Conservation (phyloP, 495 filamentous ascomycete genomes). For the Aspergillus saccharolyticus region DNA sequence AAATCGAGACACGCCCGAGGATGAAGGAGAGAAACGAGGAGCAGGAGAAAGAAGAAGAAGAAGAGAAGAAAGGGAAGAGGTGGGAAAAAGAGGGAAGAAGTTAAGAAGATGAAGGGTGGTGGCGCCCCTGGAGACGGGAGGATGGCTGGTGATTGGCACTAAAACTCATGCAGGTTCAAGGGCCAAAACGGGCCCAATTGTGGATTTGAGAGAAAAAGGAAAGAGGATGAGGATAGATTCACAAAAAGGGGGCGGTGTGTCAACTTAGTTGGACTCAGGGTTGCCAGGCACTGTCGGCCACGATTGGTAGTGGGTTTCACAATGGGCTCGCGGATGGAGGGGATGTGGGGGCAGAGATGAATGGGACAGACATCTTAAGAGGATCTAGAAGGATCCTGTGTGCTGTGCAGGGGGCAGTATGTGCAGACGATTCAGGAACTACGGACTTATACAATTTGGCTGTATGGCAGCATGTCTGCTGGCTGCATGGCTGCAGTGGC, state of each 20-base stretch:
- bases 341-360: not conserved
- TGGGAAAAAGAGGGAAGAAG: slow-evolving; percentile 8
- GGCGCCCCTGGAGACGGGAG: slow-evolving; percentile 7
- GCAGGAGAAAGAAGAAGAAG: slow-evolving; percentile 22
- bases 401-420: no score
- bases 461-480: no score
- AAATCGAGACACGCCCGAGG: slow-evolving; percentile 24
- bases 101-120: slow-evolving; percentile 9
- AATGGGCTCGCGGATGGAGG: not conserved
- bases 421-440: no score
- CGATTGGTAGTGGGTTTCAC: slow-evolving; percentile 13
- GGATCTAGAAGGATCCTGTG: not conserved
- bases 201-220: not conserved
- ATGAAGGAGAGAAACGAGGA: slow-evolving; percentile 38
- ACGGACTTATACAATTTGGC: no score
- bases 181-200: slow-evolving; percentile 4
- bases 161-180: slow-evolving; percentile 8
- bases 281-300: slow-evolving; percentile 12
- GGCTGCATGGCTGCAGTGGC: no score
- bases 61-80: slow-evolving; percentile 17
- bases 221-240: not conserved
- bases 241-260: slow-evolving; percentile 7
- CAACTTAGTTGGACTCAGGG: not conserved
- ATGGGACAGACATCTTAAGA: no score
- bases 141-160: slow-evolving; percentile 15